phyloP scores from a whole-genome alignment of 176 grass and related monocot species.

The Zizania latifolia region DNA sequence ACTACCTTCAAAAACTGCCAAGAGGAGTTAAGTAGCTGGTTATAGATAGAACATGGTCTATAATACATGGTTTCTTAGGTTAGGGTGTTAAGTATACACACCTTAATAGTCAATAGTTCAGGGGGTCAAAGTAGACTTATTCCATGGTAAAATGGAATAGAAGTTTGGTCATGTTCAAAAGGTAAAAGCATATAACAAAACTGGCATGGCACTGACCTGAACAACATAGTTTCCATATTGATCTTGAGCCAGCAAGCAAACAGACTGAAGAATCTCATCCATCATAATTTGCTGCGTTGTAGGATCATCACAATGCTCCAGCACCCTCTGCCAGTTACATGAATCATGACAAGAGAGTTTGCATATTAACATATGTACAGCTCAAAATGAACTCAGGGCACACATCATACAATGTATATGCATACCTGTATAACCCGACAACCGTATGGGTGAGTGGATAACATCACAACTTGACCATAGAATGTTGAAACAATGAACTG shows the following conservation, averaged over 20 bases:
- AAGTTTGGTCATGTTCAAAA: neutral
- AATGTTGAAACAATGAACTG: constrained; percentile 80
- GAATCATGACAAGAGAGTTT: neutral
- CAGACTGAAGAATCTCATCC: constrained; percentile 75
- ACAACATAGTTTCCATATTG: constrained; percentile 93
- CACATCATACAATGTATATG: neutral
- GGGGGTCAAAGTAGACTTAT: too few relatives aligned
- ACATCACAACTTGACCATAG: constrained; percentile 70
- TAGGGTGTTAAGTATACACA: too few relatives aligned
- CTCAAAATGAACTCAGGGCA: neutral
- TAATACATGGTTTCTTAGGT: too few relatives aligned
- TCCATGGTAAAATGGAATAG: too few relatives aligned
- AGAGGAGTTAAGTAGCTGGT: too few relatives aligned
- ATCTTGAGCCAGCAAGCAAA: constrained; percentile 64
- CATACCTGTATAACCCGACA: constrained; percentile 80
- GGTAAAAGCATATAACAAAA: constrained; percentile 1
- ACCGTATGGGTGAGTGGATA: constrained; percentile 83
- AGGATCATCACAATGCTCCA: constrained; percentile 75
- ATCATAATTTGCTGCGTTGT: constrained; percentile 81
- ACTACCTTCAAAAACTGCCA: too few relatives aligned
- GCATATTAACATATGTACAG: neutral
- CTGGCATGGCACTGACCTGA: constrained; percentile 46
- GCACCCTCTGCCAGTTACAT: constrained; percentile 53
- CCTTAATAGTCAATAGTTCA: too few relatives aligned
- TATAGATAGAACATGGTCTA: too few relatives aligned